A percentile compares a stretch with the other conserved stretches of the same genome.
Conservation (phyloP, 495 filamentous ascomycete genomes). For the Podospora sp. region DNA sequence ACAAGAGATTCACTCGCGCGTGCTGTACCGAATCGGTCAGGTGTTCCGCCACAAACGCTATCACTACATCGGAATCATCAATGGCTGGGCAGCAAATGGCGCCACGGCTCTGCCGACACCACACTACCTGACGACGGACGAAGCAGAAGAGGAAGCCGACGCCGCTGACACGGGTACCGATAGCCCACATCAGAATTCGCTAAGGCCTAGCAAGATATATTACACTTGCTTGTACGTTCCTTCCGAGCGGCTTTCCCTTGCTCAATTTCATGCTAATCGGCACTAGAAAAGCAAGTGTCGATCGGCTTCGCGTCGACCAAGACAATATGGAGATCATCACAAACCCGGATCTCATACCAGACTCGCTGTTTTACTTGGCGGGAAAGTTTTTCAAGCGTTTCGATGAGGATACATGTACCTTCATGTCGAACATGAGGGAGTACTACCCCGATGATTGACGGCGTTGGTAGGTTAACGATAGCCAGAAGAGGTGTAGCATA, state of each 20-base stretch:
- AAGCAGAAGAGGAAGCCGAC: slow-evolving; percentile 53
- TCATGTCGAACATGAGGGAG: slow-evolving; percentile 85
- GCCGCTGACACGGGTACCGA: slow-evolving; percentile 55
- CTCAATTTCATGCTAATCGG: not conserved
- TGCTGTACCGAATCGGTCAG: slow-evolving; percentile 78
- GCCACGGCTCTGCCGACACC: slow-evolving; percentile 35
- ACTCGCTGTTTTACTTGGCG: slow-evolving; percentile 65
- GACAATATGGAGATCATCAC: slow-evolving; percentile 76
- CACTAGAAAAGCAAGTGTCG: slow-evolving; percentile 36
- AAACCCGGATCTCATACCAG: slow-evolving; percentile 45
- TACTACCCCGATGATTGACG: slow-evolving; percentile 81
- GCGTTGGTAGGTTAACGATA: too few relatives aligned
- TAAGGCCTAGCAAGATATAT: slow-evolving; percentile 65
- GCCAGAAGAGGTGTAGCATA: too few relatives aligned
- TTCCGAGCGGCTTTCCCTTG: slow-evolving; percentile 4
- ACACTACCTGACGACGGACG: slow-evolving; percentile 37
- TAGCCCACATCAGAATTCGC: slow-evolving; percentile 53
- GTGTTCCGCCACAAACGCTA: slow-evolving; percentile 84
- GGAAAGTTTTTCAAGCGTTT: slow-evolving; percentile 91
- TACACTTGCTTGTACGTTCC: slow-evolving; percentile 79
- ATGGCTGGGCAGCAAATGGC: slow-evolving; percentile 73
- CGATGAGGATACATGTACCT: slow-evolving; percentile 63
- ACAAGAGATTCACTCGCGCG: slow-evolving; percentile 40
- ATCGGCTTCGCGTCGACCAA: slow-evolving; percentile 76
- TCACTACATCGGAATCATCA: slow-evolving; percentile 76